Evolutionary conservation across 305 asterid species (phyloP), one percentile per base, ranked within the genome.

Genomic region (Fraxinus sp.): DNA sequence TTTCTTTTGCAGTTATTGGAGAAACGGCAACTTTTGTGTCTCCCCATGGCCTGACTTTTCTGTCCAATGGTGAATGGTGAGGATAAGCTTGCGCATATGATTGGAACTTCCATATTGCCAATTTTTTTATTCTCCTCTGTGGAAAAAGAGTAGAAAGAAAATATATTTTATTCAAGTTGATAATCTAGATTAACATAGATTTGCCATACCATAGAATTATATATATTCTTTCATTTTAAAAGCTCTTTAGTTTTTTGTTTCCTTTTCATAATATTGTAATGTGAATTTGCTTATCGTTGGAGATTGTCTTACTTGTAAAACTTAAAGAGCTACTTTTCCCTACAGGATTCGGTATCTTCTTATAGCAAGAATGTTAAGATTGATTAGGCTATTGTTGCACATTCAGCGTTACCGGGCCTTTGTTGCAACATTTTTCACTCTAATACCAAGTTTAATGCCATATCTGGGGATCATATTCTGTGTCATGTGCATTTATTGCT

Each of bases 341-440:
- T 86, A 70, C 96, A 96, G 99, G 99, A 96, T 96, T 84, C 97
- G 99, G 20, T 96, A 96, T 87, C 99, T 96, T 88, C 97, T 96
- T 66, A 92, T 96, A 84, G 98, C 97, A 85, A 93, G 99, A 93
- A 87, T 96, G 99, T 77, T 96, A 59, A 89, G 99, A 66, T 85
- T 96, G 90, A 92, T 96, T 77, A 92, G 98, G 93, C 97, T 96
- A 84, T 90, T 92, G 91, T 88, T 94, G 98, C 97, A 92, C 78
- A 97, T 96, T 80, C 85, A 77, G 78, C 96, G 90, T 55, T 96
- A 94, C 86, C 98, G 99, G 68, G 99, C 96, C 77, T 96, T 96
- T 86, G 95, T 96, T 80, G 98, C 98, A 39, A 96, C 98, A 37
- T 96, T 96, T 87, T 91, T 96, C 84, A 90, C 98, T 85, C 94